Base-by-base conservation (phyloP, 2,329 filamentous ascomycete genomes). In the Fusarium domesticum region DNA sequence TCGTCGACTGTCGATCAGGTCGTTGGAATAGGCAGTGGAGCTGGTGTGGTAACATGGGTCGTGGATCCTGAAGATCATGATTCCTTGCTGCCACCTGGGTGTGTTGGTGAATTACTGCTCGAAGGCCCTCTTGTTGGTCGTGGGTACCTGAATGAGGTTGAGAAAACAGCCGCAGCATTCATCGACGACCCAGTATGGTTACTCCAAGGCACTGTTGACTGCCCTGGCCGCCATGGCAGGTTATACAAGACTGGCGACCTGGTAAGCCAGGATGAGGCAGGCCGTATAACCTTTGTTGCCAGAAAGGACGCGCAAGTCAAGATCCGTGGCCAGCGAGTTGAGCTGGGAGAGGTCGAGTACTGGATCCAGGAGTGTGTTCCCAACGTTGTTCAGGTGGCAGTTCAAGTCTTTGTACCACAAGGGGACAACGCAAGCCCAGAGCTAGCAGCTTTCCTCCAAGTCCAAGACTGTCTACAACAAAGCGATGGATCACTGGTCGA, bases 251-350 rank as follows among this genome's bases (percentile, higher is more conserved):
- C 74, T 2, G 75, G 75, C 4, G 75, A 78, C 47, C 60, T 77
- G 12, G 73, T 64, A 3, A 60, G 59, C 28, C 73, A 73, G 18
- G 59, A 68, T 19, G 54, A 59, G 6, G 38, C 43, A 10, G 11
- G 12, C 0, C 60, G 58, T 12, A 56, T 77, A 8, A 52, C 65
- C 0, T 76, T 70, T 39, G 52, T 76, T 20, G 77, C 76, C 34
- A 67, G 79, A 12, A 79, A 77, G 48, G 78, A 83, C 50, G 70
- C 69, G 0, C 78, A 82, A 55, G 70, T 81, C 38, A 83, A 83
- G 59, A 62, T 83, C 6, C 70, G 73, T n/a, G 83, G 82, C 17
- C 80, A 74, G 47, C 63, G 78, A 38, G 67, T 79, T 35, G 82
- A 77, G 61, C 65, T 77, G n/a, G 56, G 49, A 0, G 60, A 61